Conservation (phyloP, 441 rosid species). For the Euphorbia schlechtendalii region DNA sequence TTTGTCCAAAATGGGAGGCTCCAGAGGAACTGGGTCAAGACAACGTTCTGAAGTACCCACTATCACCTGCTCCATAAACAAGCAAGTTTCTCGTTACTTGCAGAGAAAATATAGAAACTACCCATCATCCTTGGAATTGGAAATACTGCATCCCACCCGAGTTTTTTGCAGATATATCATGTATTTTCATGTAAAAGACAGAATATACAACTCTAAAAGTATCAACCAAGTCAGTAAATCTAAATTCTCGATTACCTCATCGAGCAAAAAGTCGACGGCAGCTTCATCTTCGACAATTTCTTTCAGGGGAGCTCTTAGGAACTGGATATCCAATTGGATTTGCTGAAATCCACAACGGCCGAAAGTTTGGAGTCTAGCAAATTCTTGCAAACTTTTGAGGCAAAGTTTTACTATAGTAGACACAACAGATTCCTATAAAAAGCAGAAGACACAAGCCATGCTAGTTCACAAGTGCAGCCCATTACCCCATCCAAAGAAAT, state of each 20-base stretch:
- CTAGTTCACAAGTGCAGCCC: constrained; percentile 10
- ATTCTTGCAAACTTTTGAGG: constrained; percentile 92
- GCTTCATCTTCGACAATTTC: constrained; percentile 83
- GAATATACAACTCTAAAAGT: not conserved
- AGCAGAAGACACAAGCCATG: constrained; percentile 15
- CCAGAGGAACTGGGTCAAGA: constrained; percentile 83
- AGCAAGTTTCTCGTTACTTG: constrained; percentile 7
- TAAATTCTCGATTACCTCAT: constrained; percentile 54
- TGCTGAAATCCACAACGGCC: constrained; percentile 97
- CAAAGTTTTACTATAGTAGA: constrained; percentile 67
- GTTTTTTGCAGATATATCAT: not conserved
- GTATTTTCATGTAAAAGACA: not conserved
- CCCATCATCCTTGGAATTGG: too few species aligned
- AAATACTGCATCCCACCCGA: not conserved
- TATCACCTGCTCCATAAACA: constrained; percentile 54
- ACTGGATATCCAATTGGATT: constrained; percentile 95
- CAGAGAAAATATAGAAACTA: constrained; percentile 4
- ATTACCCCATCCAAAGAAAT: constrained; percentile 9
- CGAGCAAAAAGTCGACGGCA: constrained; percentile 85
- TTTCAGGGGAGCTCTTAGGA: constrained; percentile 65
- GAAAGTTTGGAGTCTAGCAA: constrained; percentile 90
- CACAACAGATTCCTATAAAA: constrained; percentile 77
- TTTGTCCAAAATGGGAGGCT: constrained; percentile 90
- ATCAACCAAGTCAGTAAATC: not conserved
- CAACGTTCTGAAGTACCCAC: constrained; percentile 96